phyloP scores from a whole-genome alignment of 495 filamentous ascomycete genomes.

The Paragyromitra xinjiangensis region DNA sequence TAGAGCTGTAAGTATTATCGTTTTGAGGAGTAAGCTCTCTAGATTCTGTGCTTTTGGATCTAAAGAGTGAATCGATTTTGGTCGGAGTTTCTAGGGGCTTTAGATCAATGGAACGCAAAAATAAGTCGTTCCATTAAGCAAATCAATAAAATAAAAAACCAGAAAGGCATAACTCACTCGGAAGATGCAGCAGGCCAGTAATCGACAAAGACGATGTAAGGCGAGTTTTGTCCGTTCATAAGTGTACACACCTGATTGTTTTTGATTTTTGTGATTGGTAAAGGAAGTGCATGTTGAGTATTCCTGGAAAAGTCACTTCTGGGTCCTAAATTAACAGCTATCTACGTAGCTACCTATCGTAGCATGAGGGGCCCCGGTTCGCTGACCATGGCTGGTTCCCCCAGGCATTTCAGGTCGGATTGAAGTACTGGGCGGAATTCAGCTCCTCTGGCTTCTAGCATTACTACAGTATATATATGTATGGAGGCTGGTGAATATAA shows the following conservation, averaged over 20 bases:
- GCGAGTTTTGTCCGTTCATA: constrained; percentile 5
- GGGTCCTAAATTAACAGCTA: constrained; percentile 1
- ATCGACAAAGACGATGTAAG: constrained; percentile 19
- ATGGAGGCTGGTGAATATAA: background rate
- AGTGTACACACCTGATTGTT: constrained; percentile 6
- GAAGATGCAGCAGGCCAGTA: background rate
- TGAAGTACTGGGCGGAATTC: constrained; percentile 12
- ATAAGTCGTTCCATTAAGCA: background rate
- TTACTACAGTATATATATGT: constrained; percentile 2
- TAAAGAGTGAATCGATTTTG: background rate
- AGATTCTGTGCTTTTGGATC: background rate
- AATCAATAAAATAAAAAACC: background rate
- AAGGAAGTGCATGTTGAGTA: constrained; percentile 30
- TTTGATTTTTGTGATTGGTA: constrained; percentile 40
- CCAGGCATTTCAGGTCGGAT: background rate
- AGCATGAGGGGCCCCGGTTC: background rate
- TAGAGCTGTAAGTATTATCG: background rate
- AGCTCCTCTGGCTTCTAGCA: background rate
- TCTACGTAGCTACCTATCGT: constrained; percentile 27
- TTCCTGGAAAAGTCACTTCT: constrained; percentile 29
- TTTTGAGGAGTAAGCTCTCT: background rate
- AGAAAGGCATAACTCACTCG: constrained; percentile 10
- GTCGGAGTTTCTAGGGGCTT: background rate
- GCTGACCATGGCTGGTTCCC: constrained; percentile 10
- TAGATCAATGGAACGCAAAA: background rate